Base-by-base conservation (phyloP, 2,329 filamentous ascomycete species). In the Neonectria coccinea region DNA sequence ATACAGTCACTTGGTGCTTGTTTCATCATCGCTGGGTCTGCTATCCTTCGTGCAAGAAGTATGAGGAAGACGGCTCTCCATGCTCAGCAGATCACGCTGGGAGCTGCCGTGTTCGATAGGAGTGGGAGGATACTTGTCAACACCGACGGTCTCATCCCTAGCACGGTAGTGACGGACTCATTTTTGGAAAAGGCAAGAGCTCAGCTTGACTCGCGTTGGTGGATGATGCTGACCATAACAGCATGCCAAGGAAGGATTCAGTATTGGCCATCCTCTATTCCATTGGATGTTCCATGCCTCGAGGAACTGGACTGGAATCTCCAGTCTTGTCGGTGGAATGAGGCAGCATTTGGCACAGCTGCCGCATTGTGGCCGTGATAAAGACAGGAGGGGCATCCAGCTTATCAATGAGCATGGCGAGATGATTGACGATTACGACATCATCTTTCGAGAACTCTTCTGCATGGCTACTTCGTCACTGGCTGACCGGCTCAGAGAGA, bases 241-340 rank as follows among this genome's bases (percentile, higher is more conserved):
- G 72, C 78, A 69, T 67, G 79, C 90, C 57, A 88, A 90, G 64
- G 92, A 97, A 65, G 87, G 90, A 14, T 94, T 97, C 73, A 89
- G 89, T 60, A 89, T 89, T 25, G 87, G 88, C 0, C 93, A 97
- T 74, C 88, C 92, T 0, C 88, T 94, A 2, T 97, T 96, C 78
- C 88, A 94, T 54, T 97, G 94, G 94, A 90, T 96, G 73, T 97
- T 92, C 75, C 88, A 92, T 61, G 92, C 93, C 3, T 92, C 92
- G 7, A 86, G 89, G 63, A 91, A 94, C 76, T 97, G 94, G 94
- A 75, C 80, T 8, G 86, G 88, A 44, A 85, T 97, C 27, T 84
- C 84, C 59, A 86, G 88, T 48, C 82, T 96, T 5, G 83, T 97
- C 25, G 86, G 87, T 7, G 86, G 86, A 45, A 97, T 97, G 91